Percentiles rank a stretch among this genome's conserved stretches.
Conservation (phyloP, 805 yeast genomes). For the Blastobotrys americana region DNA sequence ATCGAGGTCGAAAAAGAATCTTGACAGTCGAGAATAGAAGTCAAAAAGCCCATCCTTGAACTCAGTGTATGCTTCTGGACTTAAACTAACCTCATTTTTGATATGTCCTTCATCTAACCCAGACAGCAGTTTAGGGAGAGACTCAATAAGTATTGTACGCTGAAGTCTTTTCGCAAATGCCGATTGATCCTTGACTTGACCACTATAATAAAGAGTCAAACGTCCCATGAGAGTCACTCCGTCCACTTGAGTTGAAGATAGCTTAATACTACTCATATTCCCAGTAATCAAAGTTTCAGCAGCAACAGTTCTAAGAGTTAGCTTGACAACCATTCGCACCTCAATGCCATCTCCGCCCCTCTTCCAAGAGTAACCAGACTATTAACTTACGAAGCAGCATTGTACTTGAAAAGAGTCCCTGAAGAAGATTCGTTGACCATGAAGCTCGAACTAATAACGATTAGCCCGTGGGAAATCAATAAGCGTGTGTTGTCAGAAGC, state of each 20-base stretch:
- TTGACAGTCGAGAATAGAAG: neutral
- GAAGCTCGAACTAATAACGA: neutral
- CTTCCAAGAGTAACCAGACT: no score
- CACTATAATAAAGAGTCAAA: neutral
- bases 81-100: no score
- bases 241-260: neutral
- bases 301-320: neutral
- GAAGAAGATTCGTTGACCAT: neutral
- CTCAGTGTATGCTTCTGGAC: neutral
- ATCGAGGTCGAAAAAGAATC: neutral
- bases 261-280: neutral
- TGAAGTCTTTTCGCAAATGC: neutral
- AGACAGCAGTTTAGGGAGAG: neutral
- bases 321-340: no score
- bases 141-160: neutral
- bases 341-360: no score
- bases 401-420: neutral
- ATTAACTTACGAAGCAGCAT: neutral
- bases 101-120: neutral
- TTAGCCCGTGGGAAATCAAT: neutral
- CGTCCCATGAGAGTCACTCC: neutral
- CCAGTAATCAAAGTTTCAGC: neutral
- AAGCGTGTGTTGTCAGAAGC: neutral
- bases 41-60: neutral
- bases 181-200: neutral